Conservation (phyloP, 2,329 filamentous ascomycete genomes). For the Westerdykella sp. region DNA sequence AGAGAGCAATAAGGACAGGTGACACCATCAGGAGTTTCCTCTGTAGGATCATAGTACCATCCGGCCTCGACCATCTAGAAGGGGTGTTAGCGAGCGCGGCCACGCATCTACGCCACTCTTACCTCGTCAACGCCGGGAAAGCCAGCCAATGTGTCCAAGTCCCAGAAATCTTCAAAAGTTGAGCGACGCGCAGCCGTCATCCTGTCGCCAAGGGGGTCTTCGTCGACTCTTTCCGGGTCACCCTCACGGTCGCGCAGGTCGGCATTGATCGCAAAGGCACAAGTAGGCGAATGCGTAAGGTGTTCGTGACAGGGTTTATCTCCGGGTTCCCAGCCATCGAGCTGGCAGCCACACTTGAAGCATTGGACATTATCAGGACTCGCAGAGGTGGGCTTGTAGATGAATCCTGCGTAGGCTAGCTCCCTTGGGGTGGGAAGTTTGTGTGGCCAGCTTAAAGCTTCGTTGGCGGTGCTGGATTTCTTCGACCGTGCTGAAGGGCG, state of each 20-base stretch:
- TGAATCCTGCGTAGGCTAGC: slow-evolving; percentile 89
- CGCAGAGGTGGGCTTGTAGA: slow-evolving; percentile 67
- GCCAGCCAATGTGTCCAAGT: slow-evolving; percentile 56
- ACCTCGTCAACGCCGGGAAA: slow-evolving; percentile 59
- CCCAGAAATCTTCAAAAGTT: slow-evolving; percentile 83
- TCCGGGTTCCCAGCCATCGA: slow-evolving; percentile 87
- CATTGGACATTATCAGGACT: slow-evolving; percentile 85
- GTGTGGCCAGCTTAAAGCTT: slow-evolving; percentile 65
- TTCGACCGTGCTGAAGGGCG: slow-evolving; percentile 60
- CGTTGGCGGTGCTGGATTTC: slow-evolving; percentile 44
- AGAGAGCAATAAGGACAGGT: slow-evolving; percentile 88
- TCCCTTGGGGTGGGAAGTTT: slow-evolving; percentile 58
- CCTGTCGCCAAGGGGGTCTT: slow-evolving; percentile 65
- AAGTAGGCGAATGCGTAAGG: slow-evolving; percentile 71
- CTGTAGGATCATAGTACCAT: slow-evolving; percentile 85
- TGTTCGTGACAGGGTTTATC: slow-evolving; percentile 84
- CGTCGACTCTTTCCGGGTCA: slow-evolving; percentile 56
- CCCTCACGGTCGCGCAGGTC: slow-evolving; percentile 55
- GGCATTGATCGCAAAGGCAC: slow-evolving; percentile 73
- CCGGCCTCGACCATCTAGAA: slow-evolving; percentile 79
- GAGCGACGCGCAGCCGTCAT: slow-evolving; percentile 72
- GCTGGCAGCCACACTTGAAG: slow-evolving; percentile 74
- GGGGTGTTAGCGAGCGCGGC: slow-evolving; percentile 68
- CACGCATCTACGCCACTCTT: slow-evolving; percentile 6
- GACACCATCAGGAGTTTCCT: slow-evolving; percentile 79